Base-by-base conservation (phyloP, 176 grass and related monocot species). In the Ananas comosus region DNA sequence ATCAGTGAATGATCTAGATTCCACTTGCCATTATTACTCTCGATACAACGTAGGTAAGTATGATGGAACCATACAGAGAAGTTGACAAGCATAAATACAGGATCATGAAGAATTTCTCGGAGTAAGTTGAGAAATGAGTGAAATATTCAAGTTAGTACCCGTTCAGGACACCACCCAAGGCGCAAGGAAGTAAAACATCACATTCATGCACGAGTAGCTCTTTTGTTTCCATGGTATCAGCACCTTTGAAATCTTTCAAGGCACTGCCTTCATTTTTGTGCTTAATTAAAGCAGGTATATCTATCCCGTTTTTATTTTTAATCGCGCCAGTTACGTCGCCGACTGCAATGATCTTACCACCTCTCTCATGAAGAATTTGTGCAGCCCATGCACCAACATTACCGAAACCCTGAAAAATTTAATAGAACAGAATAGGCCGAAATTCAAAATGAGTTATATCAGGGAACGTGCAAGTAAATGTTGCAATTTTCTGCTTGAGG, bases 371-470 rank as follows among this genome's bases (percentile, higher is more conserved):
- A 28, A 97, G 77, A 56, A 97, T 76, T 67, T 71, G 80, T 1
- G 89, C 89, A 25, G 94, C 86, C 94, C 94, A 97, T 67, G 94
- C 92, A 68, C 94, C 89, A 78, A 97, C 94, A 72, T 97, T 97
- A 54, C 94, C 94, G 48, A 97, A 97, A 53, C 94, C 94, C 94
- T 97, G 50, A 66, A 80, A 18, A 25, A 27, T 21, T 53, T 28
- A 51, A 72, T 1, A 4, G 13, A 4, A 49, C 24, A 9, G 25
- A 29, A 18, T 28, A 48, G 67, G 52, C 14, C 13, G 64, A 63
- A 64, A 42, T 42, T 42, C 33, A 42, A 42, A 42, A 42, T 42
- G 6, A 42, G 4, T 42, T 42, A 42, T 42, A 42, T 42, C 33
- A 42, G 33, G 5, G 33, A 42, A 42, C 4, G 33, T 42, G 5